Conservation (phyloP, 495 filamentous ascomycete genomes). For the Penicillium bialowiezense region DNA sequence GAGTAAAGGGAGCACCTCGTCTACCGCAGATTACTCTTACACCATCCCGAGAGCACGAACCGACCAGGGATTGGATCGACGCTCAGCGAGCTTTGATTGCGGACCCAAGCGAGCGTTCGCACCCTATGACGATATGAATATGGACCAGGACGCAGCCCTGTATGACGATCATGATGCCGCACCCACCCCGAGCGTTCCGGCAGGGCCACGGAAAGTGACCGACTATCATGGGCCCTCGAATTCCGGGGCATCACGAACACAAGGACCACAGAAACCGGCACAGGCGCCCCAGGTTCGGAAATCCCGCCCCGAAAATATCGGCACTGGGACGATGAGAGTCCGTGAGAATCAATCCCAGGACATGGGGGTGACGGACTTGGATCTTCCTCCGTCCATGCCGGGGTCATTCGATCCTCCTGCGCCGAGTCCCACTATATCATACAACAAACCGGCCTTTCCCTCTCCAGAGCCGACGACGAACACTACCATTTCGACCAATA, state of each 20-base stretch:
- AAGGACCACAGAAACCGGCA: slow-evolving; percentile 54
- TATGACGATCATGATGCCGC: slow-evolving; percentile 75
- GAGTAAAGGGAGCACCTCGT: slow-evolving; percentile 71
- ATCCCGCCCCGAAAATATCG: slow-evolving; percentile 36
- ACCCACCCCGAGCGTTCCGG: slow-evolving; percentile 82
- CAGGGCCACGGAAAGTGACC: slow-evolving; percentile 60
- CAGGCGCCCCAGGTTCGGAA: slow-evolving; percentile 41
- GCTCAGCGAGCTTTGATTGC: slow-evolving; percentile 79
- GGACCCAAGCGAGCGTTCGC: slow-evolving; percentile 39
- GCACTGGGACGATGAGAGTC: slow-evolving; percentile 32
- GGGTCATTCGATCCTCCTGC: slow-evolving; percentile 42
- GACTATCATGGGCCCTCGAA: slow-evolving; percentile 41
- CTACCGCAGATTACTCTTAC: slow-evolving; percentile 63
- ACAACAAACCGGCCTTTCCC: slow-evolving; percentile 44
- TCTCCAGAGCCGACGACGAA: slow-evolving; percentile 26
- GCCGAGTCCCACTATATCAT: slow-evolving; percentile 53
- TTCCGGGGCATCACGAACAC: slow-evolving; percentile 45
- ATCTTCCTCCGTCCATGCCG: slow-evolving; percentile 28
- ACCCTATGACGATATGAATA: slow-evolving; percentile 22
- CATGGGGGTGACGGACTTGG: slow-evolving; percentile 28
- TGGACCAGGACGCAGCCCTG: slow-evolving; percentile 24
- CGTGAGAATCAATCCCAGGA: slow-evolving; percentile 29
- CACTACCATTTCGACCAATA: slow-evolving; percentile 15
- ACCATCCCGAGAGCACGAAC: slow-evolving; percentile 47
- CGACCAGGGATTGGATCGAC: slow-evolving; percentile 51